phyloP scores from a whole-genome alignment of 306 rosid genomes.

The Vigna hirtella region DNA sequence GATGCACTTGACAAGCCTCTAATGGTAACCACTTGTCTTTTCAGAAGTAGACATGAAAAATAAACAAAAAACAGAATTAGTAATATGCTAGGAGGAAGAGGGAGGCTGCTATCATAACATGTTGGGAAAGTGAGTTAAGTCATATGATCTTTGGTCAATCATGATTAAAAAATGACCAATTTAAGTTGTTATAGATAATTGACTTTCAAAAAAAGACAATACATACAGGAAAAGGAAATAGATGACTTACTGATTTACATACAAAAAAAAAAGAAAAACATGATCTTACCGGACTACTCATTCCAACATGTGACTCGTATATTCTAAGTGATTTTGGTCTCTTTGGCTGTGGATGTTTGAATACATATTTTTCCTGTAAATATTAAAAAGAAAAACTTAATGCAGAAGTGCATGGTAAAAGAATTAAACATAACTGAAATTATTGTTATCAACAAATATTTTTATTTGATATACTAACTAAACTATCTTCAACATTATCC shows the following conservation, averaged over 20 bases:
- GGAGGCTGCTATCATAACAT: no score
- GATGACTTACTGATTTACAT: slow-evolving; percentile 37
- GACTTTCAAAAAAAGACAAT: slow-evolving; percentile 18
- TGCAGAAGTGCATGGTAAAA: slow-evolving; percentile 23
- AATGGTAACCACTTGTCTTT: background rate
- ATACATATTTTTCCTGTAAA: slow-evolving; percentile 80
- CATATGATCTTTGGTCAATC: no score
- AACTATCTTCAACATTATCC: slow-evolving; percentile 16
- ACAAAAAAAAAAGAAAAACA: slow-evolving; percentile 25
- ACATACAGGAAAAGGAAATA: slow-evolving; percentile 12
- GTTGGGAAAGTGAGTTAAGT: no score
- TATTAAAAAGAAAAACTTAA: slow-evolving; percentile 36
- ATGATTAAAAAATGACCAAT: no score
- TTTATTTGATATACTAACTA: slow-evolving; percentile 23
- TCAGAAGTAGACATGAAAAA: no score
- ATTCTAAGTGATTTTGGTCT: slow-evolving; percentile 93
- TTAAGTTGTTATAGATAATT: background rate
- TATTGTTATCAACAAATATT: slow-evolving; percentile 23
- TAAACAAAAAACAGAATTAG: background rate
- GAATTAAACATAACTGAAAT: slow-evolving; percentile 25
- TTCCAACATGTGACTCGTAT: slow-evolving; percentile 94
- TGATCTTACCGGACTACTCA: slow-evolving; percentile 92
- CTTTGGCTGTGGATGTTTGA: slow-evolving; percentile 87
- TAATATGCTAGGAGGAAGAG: background rate
- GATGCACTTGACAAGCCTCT: background rate